These are phyloP conservation scores for Podaxis rugospora DNA, from an alignment of 768 basidiomycete genomes.

Conservation along the genomic window DNA sequence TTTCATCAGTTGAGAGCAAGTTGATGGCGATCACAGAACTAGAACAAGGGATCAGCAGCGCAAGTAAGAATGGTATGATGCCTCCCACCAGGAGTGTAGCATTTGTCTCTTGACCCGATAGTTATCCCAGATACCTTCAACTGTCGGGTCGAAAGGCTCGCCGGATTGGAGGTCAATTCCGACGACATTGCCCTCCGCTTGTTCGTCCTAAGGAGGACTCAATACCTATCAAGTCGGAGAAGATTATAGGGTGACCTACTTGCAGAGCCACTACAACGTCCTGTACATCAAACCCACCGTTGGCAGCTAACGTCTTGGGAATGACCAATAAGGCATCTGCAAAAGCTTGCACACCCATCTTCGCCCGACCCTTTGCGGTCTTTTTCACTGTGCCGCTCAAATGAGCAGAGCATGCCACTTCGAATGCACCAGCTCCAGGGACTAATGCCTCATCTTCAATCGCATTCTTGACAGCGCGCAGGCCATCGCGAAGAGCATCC, in stretches of 20 bases:
- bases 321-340: conserved; percentile 93
- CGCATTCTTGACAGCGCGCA: conserved; percentile 95
- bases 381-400: conserved; percentile 77
- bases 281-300: conserved; percentile 96
- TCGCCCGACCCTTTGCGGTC: conserved; percentile 86
- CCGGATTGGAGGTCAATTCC: conserved; percentile 92
- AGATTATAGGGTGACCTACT: conserved; percentile 31
- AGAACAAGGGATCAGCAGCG: conserved; percentile 22
- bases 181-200: conserved; percentile 88
- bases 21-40: conserved; percentile 95
- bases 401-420: conserved; percentile 87
- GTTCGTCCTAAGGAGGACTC: conserved; percentile 64
- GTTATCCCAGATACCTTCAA: conserved; percentile 98
- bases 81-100: conserved; percentile 87
- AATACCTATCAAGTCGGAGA: not conserved
- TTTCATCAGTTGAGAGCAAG: conserved; percentile 93
- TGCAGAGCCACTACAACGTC: conserved; percentile 90
- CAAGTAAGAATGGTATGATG: not conserved
- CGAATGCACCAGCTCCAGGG: conserved; percentile 98
- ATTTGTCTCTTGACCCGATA: conserved; percentile 98
- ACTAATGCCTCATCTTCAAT: conserved; percentile 86
- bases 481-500: conserved; percentile 96
- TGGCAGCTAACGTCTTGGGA: conserved; percentile 93
- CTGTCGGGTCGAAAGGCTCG: conserved; percentile 93
- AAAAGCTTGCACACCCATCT: conserved; percentile 97